Conservation (phyloP, 176 grass and related monocot genomes). For the Hsuehochloa calcarea region DNA sequence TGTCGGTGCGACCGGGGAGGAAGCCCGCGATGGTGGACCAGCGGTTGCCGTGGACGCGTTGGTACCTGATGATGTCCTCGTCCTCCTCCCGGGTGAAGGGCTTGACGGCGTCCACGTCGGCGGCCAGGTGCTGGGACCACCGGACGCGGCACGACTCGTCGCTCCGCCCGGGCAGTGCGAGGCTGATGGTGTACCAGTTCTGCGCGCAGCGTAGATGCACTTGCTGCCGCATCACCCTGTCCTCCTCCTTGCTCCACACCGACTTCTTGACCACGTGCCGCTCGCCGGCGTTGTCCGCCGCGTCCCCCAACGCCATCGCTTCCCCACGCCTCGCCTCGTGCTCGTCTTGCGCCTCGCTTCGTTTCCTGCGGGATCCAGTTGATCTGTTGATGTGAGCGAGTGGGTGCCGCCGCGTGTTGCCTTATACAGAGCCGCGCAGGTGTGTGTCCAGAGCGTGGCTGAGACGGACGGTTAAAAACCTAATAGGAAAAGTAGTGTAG, state of each 20-base stretch:
- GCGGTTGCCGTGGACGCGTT: constrained; percentile 46
- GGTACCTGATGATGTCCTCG: constrained; percentile 28
- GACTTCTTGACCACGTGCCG: constrained; percentile 35
- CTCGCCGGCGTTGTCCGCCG: neutral
- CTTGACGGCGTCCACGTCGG: constrained; percentile 26
- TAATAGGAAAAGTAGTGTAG: neutral
- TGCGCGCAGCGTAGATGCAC: constrained; percentile 46
- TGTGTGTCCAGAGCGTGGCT: neutral
- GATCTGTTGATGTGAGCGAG: neutral
- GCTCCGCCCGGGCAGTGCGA: constrained; percentile 36
- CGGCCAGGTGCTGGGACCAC: constrained; percentile 66
- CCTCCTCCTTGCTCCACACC: constrained; percentile 63
- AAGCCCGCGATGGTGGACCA: constrained; percentile 79
- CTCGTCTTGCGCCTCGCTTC: neutral
- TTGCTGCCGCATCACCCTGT: constrained; percentile 38
- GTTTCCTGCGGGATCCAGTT: neutral
- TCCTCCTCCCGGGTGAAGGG: constrained; percentile 60
- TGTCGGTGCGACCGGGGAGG: constrained; percentile 83
- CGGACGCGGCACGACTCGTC: constrained; percentile 77
- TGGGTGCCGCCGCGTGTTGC: neutral
- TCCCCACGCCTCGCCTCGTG: neutral
- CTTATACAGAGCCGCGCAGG: neutral
- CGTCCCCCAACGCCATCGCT: neutral
- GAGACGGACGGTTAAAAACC: neutral
- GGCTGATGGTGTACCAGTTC: constrained; percentile 57